These are phyloP conservation scores for Phytophthora sp. DNA, from an alignment of 352 stramenopile species.

Conservation along the genomic window DNA sequence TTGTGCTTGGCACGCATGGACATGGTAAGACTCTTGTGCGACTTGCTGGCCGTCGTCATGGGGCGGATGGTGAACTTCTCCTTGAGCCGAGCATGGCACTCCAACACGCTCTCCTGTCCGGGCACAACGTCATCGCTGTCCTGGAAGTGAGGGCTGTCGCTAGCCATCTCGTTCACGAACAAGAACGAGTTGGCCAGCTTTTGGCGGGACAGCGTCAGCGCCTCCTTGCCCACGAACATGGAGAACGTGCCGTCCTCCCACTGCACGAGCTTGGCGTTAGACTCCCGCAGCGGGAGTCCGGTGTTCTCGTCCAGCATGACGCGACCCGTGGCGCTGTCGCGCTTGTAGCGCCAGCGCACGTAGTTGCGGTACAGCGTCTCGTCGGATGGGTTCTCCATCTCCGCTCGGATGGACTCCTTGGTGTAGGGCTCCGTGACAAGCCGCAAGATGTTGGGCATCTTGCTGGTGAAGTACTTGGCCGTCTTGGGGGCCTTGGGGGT, in stretches of 20 bases:
- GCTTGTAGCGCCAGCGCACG: constrained; percentile 82
- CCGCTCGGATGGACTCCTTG: constrained; percentile 70
- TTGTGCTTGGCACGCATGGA: constrained; percentile 91
- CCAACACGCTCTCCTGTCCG: constrained; percentile 80
- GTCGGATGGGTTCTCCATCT: constrained; percentile 86
- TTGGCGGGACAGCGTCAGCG: constrained; percentile 81
- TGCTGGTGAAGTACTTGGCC: constrained; percentile 71
- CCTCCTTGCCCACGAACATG: constrained; percentile 87
- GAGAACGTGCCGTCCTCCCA: constrained; percentile 88
- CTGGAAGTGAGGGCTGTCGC: constrained; percentile 65
- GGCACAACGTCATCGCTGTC: constrained; percentile 66
- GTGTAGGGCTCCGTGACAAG: constrained; percentile 83
- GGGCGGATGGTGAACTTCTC: constrained; percentile 90
- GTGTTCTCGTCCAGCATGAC: constrained; percentile 74
- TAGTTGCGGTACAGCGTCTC: constrained; percentile 89
- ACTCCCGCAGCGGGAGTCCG: constrained; percentile 62
- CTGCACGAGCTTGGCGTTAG: constrained; percentile 85
- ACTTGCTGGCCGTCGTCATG: constrained; percentile 84
- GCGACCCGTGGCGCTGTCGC: constrained; percentile 58
- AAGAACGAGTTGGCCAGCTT: constrained; percentile 89
- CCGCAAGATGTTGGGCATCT: constrained; percentile 88
- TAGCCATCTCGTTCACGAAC: constrained; percentile 81
- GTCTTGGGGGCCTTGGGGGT: constrained; percentile 73
- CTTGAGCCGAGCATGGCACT: constrained; percentile 81
- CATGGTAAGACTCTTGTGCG: constrained; percentile 89